Conservation (phyloP, 176 grass and related monocot genomes). For the Sorghum bicolor region Sorghum_bicolor_NCBIv3 NC_012879.2:8248501-8249000, state of each 20-base stretch:
- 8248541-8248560: constrained; percentile 1
- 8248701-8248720: not conserved
- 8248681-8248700: not conserved
- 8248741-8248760: not conserved
- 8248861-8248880: not conserved
- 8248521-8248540: constrained; percentile 41
- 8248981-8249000: constrained; percentile 4
- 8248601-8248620: not conserved
- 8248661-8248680: not conserved
- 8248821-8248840: not conserved
- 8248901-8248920: constrained; percentile 45
- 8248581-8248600: not conserved
- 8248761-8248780: not conserved
- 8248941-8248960: constrained; percentile 16
- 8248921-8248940: constrained; percentile 37
- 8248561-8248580: not conserved
- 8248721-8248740: not conserved
- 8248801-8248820: not conserved
- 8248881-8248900: not conserved
- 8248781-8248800: not conserved
- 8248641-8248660: constrained; percentile 28
- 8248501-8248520: constrained; percentile 52
- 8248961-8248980: not conserved
- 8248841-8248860: not conserved
- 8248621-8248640: not conserved